Evolutionary conservation across 345 rosid genomes (phyloP), one percentile per base, ranked within the genome.

Genomic region (Aegle marmelos): DNA sequence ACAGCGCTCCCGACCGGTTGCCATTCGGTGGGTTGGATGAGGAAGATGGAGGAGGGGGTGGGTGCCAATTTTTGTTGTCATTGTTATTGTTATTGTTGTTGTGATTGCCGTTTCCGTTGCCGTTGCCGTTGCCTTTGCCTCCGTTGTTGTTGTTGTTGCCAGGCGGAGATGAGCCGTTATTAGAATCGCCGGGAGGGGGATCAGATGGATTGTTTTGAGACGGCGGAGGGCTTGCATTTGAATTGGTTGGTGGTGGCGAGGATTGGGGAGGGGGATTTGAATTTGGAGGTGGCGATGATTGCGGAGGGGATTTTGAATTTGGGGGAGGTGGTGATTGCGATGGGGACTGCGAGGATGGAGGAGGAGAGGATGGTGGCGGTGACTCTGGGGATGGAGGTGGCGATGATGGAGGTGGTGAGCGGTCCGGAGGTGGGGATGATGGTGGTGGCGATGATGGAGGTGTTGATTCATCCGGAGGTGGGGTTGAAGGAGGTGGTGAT

Each of bases 351-450:
- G 83, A 22, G 2, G 82, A 45, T 13, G 80, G 80, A 7, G 86
- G 78, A 6, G 91, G 84, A 30, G 88, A 72, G n/a, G 85, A 30
- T 2, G 74, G 79, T 62, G 71, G 72, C 39, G 85, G 66, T 36
- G 79, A 53, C 3, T 36, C 56, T 0, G 85, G 13, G 8, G 85
- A 17, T 19, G 87, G 72, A 5, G 80, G 54, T 25, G 88, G 74
- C 6, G 82, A 76, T 22, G 28, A n/a, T 60, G 87, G 72, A 2
- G 80, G 54, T 25, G 88, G 74, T 8, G 82, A 76, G 10, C 5
- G 11, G 25, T 30, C 31, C 3, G 82, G 53, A 1, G 83, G 84
- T 1, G 86, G 62, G 8, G 84, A 76, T 24, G 87, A 78, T 11
- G 87, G 85, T 39, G 56, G 82, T 1, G 76, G 63, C 0, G 85